Conservation (phyloP, 2,329 filamentous ascomycete genomes). For the Pyricularia sp. region DNA sequence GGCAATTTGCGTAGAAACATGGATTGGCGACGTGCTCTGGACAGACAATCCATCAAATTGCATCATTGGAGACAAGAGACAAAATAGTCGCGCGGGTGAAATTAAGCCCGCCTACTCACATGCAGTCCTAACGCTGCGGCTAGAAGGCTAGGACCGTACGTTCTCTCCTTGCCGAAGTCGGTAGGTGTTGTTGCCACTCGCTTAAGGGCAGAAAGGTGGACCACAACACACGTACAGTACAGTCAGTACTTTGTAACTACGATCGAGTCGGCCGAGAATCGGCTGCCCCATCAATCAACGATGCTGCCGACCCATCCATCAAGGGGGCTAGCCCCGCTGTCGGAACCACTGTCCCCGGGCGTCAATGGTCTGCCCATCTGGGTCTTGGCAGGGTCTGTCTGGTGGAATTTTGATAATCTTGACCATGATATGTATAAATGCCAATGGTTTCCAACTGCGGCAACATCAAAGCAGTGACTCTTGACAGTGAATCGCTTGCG, state of each 20-base stretch:
- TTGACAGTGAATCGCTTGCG: not conserved
- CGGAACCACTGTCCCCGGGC: not conserved
- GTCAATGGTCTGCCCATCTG: not conserved
- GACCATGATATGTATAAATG: not conserved
- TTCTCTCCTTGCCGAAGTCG: too few species aligned
- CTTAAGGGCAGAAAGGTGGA: too few species aligned
- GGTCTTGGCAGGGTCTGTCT: not conserved
- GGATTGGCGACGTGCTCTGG: not conserved
- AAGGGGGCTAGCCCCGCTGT: not conserved
- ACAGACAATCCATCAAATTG: not conserved
- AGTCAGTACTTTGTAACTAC: too few species aligned
- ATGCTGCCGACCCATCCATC: not conserved
- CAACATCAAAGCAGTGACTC: not conserved
- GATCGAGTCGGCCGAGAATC: too few species aligned
- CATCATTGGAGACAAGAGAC: not conserved
- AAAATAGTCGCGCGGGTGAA: not conserved
- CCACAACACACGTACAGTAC: too few species aligned
- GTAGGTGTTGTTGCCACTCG: too few species aligned
- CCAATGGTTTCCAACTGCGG: not conserved
- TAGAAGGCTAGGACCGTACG: too few species aligned
- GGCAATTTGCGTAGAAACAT: not conserved
- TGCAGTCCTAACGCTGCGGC: not conserved
- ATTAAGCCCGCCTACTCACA: not conserved
- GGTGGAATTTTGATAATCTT: not conserved
- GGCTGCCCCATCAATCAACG: too few species aligned